Base-by-base conservation (phyloP, 805 yeast genomes). In the Pichia pseudocactophila region DNA sequence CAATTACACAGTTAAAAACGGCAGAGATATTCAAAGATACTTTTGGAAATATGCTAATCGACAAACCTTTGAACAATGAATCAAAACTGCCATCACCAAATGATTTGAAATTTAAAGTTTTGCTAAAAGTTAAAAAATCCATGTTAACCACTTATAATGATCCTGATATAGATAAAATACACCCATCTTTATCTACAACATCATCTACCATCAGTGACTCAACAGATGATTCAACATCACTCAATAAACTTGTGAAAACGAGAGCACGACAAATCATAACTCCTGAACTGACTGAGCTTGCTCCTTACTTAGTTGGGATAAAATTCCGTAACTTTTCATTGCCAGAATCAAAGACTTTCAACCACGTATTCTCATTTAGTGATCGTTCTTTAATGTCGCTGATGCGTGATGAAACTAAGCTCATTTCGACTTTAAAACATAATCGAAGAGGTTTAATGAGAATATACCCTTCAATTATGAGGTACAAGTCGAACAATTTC, bases 361-460 rank as follows among this genome's bases (percentile, higher is more conserved):
- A 83, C 50, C 97, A 88, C 58, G 78, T 89, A 41, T 92, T 89
- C 56, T 88, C 97, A 2, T 74, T 92, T 47, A 81, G 82, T 47
- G 97, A 92, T 53, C 77, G 83, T 41, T 65, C 77, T 2, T 61
- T 85, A 33, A 73, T 73, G 37, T 64, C 74, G 8, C 73, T 89
- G 75, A 56, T 77, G 30, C 80, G 78, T 47, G 90, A 86, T 48
- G 62, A 69, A 1, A 69, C 64, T 2, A 80, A 78, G 46, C 54
- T 61, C 3, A 64, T 66, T 3, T 71, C 88, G 3, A 54, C 89
- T 4, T 69, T 74, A 49, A 83, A 84, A 55, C 97, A 92, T 59
- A 90, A 92, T 58, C 63, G 79, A 46, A 68, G 70, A 39, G 85
- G 70, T 54, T 57, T 90, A 41, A 80, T 86, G 82, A 69, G 99